Conservation (phyloP, 441 rosid genomes). For the Erysimum cheiri region DNA sequence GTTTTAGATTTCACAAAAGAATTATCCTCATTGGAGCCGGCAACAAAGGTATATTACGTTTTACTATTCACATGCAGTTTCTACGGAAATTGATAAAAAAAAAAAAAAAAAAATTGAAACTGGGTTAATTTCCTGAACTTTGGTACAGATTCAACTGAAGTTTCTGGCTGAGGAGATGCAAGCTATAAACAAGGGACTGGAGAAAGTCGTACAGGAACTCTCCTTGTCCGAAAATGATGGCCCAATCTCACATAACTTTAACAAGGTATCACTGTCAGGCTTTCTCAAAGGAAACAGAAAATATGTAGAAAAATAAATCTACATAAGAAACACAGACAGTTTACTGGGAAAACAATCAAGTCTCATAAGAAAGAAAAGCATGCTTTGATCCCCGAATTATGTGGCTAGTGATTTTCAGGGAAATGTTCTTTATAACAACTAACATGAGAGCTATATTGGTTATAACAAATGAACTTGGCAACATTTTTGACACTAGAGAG, state of each 20-base stretch:
- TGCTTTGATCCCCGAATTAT: not conserved
- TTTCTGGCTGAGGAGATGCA: slow-evolving; percentile 96
- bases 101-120: slow-evolving; percentile 19
- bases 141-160: slow-evolving; percentile 87
- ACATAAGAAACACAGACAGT: not conserved
- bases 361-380: slow-evolving; percentile 6
- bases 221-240: slow-evolving; percentile 89
- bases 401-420: slow-evolving; percentile 4
- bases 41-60: slow-evolving; percentile 69
- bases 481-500: slow-evolving; percentile 14
- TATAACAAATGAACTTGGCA: not conserved
- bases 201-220: slow-evolving; percentile 88
- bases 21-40: slow-evolving; percentile 70
- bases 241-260: slow-evolving; percentile 68
- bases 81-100: not conserved
- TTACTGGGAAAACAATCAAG: slow-evolving; percentile 24
- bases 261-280: slow-evolving; percentile 57
- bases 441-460: not conserved
- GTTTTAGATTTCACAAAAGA: slow-evolving; percentile 82
- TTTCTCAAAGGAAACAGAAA: slow-evolving; percentile 9
- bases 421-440: not conserved
- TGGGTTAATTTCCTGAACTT: slow-evolving; percentile 34
- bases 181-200: slow-evolving; percentile 92
- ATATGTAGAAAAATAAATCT: not conserved
- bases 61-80: slow-evolving; percentile 15